Evolutionary conservation across 2,329 filamentous ascomycete genomes (phyloP).

Genomic region (Magnaporthales sp.): DNA sequence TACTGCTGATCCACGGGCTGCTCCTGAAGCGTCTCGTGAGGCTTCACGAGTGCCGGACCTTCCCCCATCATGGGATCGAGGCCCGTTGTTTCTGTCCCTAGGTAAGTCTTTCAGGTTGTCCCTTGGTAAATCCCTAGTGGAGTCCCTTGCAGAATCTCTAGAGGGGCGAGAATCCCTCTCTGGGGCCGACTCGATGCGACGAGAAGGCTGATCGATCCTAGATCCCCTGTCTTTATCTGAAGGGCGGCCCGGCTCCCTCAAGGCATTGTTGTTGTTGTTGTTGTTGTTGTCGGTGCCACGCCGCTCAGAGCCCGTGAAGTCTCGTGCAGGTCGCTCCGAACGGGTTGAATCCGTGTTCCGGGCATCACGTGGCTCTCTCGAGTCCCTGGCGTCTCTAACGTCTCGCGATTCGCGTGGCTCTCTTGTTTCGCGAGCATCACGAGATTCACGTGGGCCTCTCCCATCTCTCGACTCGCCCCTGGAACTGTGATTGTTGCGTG

Average conservation of each 20-base stretch:
- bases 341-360: constrained; percentile 30
- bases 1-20: constrained; percentile 19
- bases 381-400: constrained; percentile 28
- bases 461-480: constrained; percentile 16
- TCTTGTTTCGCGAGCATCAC: constrained; percentile 29
- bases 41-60: background rate
- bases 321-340: constrained; percentile 27
- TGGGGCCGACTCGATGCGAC: constrained; percentile 10
- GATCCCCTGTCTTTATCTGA: constrained; percentile 30
- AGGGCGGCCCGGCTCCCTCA: constrained; percentile 26
- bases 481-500: constrained; percentile 14
- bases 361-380: constrained; percentile 18
- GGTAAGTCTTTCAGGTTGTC: constrained; percentile 2
- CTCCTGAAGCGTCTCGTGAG: background rate
- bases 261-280: background rate
- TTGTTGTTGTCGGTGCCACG: constrained; percentile 26
- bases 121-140: background rate
- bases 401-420: constrained; percentile 22
- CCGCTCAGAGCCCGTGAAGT: constrained; percentile 30
- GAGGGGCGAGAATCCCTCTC: constrained; percentile 20
- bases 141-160: constrained; percentile 27
- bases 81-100: background rate
- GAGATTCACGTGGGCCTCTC: constrained; percentile 24
- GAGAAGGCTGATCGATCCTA: constrained; percentile 11
- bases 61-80: background rate